Conservation (phyloP, 139 green algal genomes). For the Spirogloea muscicola region DNA sequence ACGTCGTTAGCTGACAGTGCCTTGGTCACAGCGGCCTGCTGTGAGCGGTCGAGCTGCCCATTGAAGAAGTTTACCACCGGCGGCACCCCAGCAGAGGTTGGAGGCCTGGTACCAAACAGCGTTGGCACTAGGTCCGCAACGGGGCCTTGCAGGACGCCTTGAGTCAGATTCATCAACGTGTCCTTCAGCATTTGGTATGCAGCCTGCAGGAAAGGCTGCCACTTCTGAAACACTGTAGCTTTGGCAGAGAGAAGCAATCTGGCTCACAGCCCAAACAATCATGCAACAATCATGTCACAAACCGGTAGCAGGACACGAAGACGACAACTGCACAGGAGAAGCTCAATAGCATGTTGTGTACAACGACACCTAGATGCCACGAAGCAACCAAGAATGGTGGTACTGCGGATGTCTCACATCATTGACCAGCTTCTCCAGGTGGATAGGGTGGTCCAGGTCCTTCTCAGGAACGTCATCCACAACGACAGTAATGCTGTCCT, state of each 20-base stretch:
- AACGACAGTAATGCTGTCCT: slow-evolving; percentile 65
- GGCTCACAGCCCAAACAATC: too few relatives aligned
- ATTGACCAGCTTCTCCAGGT: slow-evolving; percentile 93
- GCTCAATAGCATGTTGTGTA: too few relatives aligned
- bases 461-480: slow-evolving; percentile 90
- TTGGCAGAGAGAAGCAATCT: too few relatives aligned
- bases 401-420: too few relatives aligned
- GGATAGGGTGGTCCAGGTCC: slow-evolving; percentile 73
- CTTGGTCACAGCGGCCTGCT: slow-evolving; percentile 68
- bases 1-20: slow-evolving; percentile 73
- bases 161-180: slow-evolving; percentile 40
- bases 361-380: too few relatives aligned
- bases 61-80: slow-evolving; percentile 56
- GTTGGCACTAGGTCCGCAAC: slow-evolving; percentile 22
- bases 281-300: too few relatives aligned
- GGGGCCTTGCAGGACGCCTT: not conserved
- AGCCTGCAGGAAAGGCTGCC: too few relatives aligned
- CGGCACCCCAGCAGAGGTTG: slow-evolving; percentile 52
- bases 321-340: too few relatives aligned
- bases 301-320: too few relatives aligned
- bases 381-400: too few relatives aligned
- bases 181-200: too few relatives aligned
- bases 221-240: too few relatives aligned
- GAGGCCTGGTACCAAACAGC: slow-evolving; percentile 60
- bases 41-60: slow-evolving; percentile 38